Evolutionary conservation across 2,329 filamentous ascomycete species (phyloP).

Genomic region (Calonectria pseudoreteaudii): DNA sequence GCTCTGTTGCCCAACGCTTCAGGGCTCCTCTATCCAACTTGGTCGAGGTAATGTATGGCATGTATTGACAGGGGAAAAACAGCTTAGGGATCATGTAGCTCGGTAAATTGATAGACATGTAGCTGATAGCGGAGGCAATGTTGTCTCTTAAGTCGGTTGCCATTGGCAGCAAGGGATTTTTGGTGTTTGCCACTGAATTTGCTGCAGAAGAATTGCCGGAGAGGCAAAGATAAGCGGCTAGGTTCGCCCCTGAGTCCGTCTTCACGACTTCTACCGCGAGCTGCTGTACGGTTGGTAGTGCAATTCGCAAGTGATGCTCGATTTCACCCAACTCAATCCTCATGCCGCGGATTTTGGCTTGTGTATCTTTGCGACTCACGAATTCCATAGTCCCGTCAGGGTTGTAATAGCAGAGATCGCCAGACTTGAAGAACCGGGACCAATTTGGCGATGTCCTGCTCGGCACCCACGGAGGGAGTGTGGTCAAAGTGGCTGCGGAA

Average conservation of each 20-base stretch:
- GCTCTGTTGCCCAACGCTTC: background rate
- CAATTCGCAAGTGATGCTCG: background rate
- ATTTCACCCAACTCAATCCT: constrained; percentile 39
- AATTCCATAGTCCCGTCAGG: background rate
- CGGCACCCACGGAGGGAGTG: background rate
- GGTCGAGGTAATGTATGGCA: constrained; percentile 1
- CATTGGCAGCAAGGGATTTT: background rate
- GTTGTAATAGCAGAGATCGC: background rate
- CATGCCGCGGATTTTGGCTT: constrained; percentile 68
- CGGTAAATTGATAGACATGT: background rate
- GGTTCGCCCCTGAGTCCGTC: background rate
- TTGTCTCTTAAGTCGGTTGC: background rate
- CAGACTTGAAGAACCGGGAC: background rate
- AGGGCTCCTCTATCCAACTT: constrained; percentile 24
- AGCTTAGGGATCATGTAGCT: background rate
- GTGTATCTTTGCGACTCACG: constrained; percentile 54
- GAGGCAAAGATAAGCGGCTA: background rate
- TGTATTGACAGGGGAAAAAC: background rate
- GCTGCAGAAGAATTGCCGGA: background rate
- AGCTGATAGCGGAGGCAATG: background rate
- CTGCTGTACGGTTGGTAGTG: background rate
- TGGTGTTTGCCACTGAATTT: background rate
- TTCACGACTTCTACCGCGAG: background rate
- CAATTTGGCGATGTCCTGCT: background rate
- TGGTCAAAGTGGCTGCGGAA: constrained; percentile 47